Percentiles rank a stretch among this genome's conserved stretches.
Conservation (phyloP, 2,329 filamentous ascomycete genomes). For the Xylariales sp. region DNA sequence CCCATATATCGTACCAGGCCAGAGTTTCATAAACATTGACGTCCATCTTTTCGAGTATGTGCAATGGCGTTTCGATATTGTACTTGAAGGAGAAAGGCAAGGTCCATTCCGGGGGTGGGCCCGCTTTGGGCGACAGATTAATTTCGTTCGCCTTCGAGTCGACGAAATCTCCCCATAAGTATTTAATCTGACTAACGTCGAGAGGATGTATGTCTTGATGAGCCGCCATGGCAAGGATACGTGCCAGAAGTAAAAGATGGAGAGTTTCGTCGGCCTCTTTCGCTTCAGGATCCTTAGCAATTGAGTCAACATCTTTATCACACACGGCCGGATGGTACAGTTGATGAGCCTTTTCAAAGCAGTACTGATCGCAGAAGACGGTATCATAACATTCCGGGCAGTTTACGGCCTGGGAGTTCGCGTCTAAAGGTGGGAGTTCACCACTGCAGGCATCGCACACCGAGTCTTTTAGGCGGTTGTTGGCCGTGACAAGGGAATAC, state of each 20-base stretch:
- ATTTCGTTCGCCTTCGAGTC: constrained; percentile 64
- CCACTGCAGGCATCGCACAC: constrained; percentile 91
- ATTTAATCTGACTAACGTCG: constrained; percentile 72
- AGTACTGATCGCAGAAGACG: constrained; percentile 73
- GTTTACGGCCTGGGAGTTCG: constrained; percentile 60
- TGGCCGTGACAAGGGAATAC: constrained; percentile 87
- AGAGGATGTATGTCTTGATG: constrained; percentile 72
- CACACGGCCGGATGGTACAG: constrained; percentile 74
- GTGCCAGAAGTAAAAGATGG: constrained; percentile 71
- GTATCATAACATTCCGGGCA: constrained; percentile 73
- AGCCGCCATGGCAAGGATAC: constrained; percentile 71
- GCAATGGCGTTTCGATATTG: constrained; percentile 79
- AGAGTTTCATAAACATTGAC: constrained; percentile 76
- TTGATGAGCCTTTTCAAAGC: constrained; percentile 67
- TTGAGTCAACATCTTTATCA: constrained; percentile 73
- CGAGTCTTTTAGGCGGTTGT: constrained; percentile 86
- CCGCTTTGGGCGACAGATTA: constrained; percentile 63
- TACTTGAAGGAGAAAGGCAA: constrained; percentile 82
- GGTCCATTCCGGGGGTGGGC: constrained; percentile 71
- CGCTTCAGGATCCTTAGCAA: constrained; percentile 72
- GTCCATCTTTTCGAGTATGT: constrained; percentile 86
- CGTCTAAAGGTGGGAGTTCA: constrained; percentile 71
- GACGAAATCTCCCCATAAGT: constrained; percentile 77
- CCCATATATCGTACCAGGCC: constrained; percentile 76
- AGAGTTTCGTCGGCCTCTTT: constrained; percentile 70